These are phyloP conservation scores for Aspergillus nidulans DNA, from an alignment of 495 filamentous ascomycete genomes.

Conservation along the genomic window DNA sequence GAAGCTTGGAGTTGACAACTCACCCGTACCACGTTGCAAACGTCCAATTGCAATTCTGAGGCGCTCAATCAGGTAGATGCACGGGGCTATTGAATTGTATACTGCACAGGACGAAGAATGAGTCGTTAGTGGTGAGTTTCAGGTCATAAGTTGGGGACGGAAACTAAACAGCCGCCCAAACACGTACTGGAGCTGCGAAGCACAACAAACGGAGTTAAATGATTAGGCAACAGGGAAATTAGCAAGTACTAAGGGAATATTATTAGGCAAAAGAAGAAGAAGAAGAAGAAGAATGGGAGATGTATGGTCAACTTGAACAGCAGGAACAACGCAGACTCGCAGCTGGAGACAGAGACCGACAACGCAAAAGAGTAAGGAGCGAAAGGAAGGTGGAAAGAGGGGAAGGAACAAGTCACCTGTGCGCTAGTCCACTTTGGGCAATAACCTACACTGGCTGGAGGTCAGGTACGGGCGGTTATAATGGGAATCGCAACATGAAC, in stretches of 20 bases:
- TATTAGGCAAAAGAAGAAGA: constrained; percentile 1
- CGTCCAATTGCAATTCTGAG: constrained; percentile 8
- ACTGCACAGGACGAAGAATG: constrained; percentile 4
- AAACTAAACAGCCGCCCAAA: background rate
- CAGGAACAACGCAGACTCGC: constrained; percentile 11
- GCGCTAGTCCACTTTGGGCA: constrained; percentile 9
- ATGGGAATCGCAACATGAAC: too few species aligned
- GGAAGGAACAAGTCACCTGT: constrained; percentile 13
- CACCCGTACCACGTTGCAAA: constrained; percentile 9
- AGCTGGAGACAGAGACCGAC: background rate
- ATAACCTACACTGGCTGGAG: background rate
- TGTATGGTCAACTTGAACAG: constrained; percentile 1
- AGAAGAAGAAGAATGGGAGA: too few species aligned
- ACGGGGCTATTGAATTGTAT: background rate
- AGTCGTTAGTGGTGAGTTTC: constrained; percentile 4
- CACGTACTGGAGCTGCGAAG: constrained; percentile 2
- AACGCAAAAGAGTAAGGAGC: background rate
- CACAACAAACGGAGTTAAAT: background rate
- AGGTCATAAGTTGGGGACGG: constrained; percentile 2
- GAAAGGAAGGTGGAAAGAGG: constrained; percentile 2
- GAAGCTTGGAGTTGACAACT: constrained; percentile 7
- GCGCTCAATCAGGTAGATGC: constrained; percentile 2
- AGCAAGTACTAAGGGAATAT: background rate
- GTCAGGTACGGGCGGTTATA: background rate
- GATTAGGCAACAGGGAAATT: background rate